Conservation (phyloP, 1,139 yeast species). For the Meyerozyma smithsonii region DNA sequence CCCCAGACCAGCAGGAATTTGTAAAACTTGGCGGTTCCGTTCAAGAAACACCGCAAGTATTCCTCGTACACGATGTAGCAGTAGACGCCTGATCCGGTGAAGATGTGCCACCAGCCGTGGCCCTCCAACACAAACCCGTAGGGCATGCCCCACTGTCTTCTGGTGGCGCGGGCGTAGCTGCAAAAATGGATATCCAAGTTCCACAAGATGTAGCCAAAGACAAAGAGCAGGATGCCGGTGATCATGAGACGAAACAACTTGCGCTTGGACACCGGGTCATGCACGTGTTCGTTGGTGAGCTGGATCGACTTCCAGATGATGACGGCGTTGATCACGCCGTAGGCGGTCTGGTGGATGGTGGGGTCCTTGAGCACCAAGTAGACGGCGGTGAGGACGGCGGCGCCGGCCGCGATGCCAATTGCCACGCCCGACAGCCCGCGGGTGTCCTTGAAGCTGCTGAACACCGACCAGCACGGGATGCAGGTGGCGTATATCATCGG, state of each 20-base stretch:
- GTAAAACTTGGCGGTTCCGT: constrained; percentile 48
- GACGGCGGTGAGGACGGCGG: constrained; percentile 52
- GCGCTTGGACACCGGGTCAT: constrained; percentile 39
- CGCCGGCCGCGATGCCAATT: constrained; percentile 49
- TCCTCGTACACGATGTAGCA: constrained; percentile 62
- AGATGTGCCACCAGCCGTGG: constrained; percentile 98
- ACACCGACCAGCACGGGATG: constrained; percentile 87
- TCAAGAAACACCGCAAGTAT: constrained; percentile 60
- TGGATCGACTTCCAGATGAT: constrained; percentile 54
- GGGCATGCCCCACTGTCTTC: constrained; percentile 77
- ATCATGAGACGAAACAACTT: constrained; percentile 52
- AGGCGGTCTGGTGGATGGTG: constrained; percentile 79
- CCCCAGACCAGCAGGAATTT: constrained; percentile 25
- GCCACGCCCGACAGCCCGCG: constrained; percentile 32
- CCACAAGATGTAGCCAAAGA: constrained; percentile 77
- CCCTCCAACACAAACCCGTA: constrained; percentile 85
- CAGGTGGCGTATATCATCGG: constrained; percentile 99
- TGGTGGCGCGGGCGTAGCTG: constrained; percentile 50
- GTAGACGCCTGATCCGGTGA: constrained; percentile 71
- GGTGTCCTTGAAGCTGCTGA: constrained; percentile 55
- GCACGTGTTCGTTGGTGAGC: constrained; percentile 49
- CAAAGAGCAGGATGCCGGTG: constrained; percentile 60
- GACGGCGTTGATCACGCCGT: constrained; percentile 57
- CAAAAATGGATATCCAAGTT: constrained; percentile 83
- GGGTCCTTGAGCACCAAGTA: constrained; percentile 75